Conservation (phyloP, 805 yeast species). For the Zygosaccharomyces bailii region DNA sequence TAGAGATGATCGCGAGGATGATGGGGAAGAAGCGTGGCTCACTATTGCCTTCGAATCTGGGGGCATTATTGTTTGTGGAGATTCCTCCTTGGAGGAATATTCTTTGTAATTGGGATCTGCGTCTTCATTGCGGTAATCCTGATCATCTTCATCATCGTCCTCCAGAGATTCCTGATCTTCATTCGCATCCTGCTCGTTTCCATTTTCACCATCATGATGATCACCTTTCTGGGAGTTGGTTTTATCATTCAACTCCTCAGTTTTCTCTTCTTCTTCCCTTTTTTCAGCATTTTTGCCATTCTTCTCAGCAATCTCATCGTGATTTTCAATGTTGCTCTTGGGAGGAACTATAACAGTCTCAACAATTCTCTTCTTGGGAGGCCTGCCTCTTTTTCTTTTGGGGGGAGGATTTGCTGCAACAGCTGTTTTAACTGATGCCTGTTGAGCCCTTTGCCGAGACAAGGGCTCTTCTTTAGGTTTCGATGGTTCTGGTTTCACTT, state of each 20-base stretch:
- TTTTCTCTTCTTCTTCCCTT: conserved; percentile 14
- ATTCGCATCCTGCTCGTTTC: conserved; percentile 1
- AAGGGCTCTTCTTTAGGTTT: conserved; percentile 7
- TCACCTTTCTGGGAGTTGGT: conserved; percentile 52
- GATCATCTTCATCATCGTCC: conserved; percentile 37
- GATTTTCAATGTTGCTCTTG: conserved; percentile 24
- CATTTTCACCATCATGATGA: conserved; percentile 40
- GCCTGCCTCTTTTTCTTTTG: conserved; percentile 35
- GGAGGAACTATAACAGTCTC: conserved; percentile 28
- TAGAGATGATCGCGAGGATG: conserved; percentile 12
- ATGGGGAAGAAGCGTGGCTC: neutral
- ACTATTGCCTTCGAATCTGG: neutral
- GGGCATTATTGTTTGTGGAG: conserved; percentile 1
- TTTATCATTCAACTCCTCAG: conserved; percentile 48
- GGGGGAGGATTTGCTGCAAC: conserved; percentile 10
- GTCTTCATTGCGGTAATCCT: conserved; percentile 10
- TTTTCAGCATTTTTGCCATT: conserved; percentile 15
- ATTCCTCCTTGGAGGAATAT: conserved; percentile 6
- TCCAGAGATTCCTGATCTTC: conserved; percentile 41
- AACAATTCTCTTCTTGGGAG: conserved; percentile 34
- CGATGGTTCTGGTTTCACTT: conserved; percentile 10
- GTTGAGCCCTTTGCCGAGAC: neutral
- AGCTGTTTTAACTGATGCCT: neutral
- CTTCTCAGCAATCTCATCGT: conserved; percentile 11
- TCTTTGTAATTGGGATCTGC: conserved; percentile 2